Evolutionary conservation across 495 filamentous ascomycete species (phyloP), one percentile per base, ranked within the genome.

Genomic region (Staphylotrichum tortipilum): DNA sequence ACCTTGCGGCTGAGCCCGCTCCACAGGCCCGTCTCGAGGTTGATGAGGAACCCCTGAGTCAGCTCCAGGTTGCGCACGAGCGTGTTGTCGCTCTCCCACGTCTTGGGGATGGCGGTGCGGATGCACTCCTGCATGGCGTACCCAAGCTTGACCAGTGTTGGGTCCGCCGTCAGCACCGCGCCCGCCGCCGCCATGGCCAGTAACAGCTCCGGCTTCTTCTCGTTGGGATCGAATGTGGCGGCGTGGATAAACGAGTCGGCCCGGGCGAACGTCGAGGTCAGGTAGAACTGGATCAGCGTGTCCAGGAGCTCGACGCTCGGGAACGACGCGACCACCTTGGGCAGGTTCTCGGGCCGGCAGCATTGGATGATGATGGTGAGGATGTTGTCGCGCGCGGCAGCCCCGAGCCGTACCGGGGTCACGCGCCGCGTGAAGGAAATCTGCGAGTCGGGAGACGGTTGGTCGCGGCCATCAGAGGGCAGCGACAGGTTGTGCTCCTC

Each of bases 1-100:
- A 79, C 79, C 53, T 77, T 76, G 26, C 79, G 66, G 37, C 74
- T 74, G 48, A 74, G 73, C 1, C 77, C 79, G 47, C 75, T 79
- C 79, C 79, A 82, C 7, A 82, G 58, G 1, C 75, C 76, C 34
- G 78, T 68, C 37, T 79, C 73, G 1, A 80, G 59, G n/a, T 62
- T 55, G 17, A 80, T 46, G 7, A 74, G 64, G 37, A 68, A 75
- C 7, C 69, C 70, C 56, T 80, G 78, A 10, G 75, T 62, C 4
- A 69, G 57, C 19, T 75, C 63, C 3, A 81, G 55, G 44, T 78
- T 63, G n/a, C 79, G 18, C 4, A 46, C 43, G 3, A 35, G 30
- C 14, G 43, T 15, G 43, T 46, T 46, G 43, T 46, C 31, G 68
- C 7, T 63, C 56, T 82, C 78, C 45, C 75, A 74, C 1, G 69